Percentiles rank a stretch among this genome's conserved stretches.
These are phyloP conservation scores for Hygrophila difformis DNA, from an alignment of 257 asterid genomes.

Conservation along the genomic window DNA sequence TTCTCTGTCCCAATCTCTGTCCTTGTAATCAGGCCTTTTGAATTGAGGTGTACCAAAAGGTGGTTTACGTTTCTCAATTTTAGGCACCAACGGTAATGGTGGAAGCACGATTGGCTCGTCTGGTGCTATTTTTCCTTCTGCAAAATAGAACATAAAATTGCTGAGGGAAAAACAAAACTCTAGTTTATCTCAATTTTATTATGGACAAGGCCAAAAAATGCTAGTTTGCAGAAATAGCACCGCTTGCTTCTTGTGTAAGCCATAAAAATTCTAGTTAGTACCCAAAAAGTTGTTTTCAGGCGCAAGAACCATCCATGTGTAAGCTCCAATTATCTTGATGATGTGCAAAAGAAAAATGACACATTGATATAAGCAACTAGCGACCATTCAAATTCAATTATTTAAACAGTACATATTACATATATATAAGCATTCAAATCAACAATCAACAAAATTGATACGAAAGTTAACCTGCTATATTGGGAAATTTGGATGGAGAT, in stretches of 20 bases:
- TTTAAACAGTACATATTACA: not conserved
- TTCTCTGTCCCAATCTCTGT: constrained; percentile 87
- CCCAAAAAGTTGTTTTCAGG: no score
- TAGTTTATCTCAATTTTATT: no score
- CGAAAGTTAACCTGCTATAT: not conserved
- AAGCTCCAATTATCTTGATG: no score
- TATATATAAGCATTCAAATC: not conserved
- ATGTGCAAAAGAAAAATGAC: no score
- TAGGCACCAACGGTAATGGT: constrained; percentile 71
- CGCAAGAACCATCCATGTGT: no score
- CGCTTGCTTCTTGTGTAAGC: no score
- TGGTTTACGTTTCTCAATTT: constrained; percentile 59
- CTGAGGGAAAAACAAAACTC: constrained; percentile 8
- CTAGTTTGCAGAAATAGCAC: no score
- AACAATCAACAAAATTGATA: not conserved
- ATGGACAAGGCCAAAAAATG: no score
- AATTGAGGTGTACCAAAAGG: constrained; percentile 56
- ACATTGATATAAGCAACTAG: no score
- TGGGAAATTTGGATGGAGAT: constrained; percentile 5
- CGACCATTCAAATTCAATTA: no score
- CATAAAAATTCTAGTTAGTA: no score
- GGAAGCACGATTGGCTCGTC: constrained; percentile 93
- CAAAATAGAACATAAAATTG: constrained; percentile 14
- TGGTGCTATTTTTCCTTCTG: constrained; percentile 85
- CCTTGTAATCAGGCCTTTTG: constrained; percentile 67